Evolutionary conservation across 176 grass and related monocot species (phyloP).

Genomic region (Lolium multiflorum): DNA sequence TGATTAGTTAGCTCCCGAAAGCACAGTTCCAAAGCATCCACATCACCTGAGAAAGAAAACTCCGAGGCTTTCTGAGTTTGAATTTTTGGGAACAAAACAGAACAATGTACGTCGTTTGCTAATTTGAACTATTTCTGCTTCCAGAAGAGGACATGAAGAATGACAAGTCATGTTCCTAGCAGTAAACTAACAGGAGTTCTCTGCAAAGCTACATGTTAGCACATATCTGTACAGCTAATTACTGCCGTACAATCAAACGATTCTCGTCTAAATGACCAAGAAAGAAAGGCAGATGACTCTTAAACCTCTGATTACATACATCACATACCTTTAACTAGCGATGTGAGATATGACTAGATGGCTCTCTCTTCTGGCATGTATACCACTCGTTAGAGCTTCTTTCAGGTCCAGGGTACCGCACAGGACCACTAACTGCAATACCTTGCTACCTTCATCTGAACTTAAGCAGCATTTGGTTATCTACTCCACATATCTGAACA

Average conservation of each 20-base stretch:
- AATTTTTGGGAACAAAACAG: not conserved
- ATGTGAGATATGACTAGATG: not conserved
- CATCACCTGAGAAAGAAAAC: not conserved
- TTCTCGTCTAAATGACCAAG: not conserved
- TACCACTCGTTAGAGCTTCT: not conserved
- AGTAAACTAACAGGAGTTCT: constrained; percentile 19
- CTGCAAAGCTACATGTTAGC: not conserved
- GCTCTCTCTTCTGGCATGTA: not conserved
- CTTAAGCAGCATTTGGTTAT: constrained; percentile 26
- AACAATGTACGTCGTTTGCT: not conserved
- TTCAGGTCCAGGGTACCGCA: not conserved
- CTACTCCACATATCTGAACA: constrained; percentile 31
- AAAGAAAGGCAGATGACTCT: not conserved
- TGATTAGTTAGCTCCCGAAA: constrained; percentile 13
- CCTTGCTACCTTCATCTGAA: constrained; percentile 32
- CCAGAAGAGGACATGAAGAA: not conserved
- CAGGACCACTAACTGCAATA: constrained; percentile 28
- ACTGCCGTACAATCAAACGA: not conserved
- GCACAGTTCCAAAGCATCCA: not conserved
- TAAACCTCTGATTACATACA: not conserved
- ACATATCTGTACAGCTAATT: not conserved
- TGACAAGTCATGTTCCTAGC: constrained; percentile 1
- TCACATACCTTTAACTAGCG: not conserved
- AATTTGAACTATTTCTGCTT: not conserved
- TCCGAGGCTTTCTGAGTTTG: not conserved